These are phyloP conservation scores for Scleromitrula shiraiana DNA, from an alignment of 2,329 filamentous ascomycete genomes.

Conservation along the genomic window DNA sequence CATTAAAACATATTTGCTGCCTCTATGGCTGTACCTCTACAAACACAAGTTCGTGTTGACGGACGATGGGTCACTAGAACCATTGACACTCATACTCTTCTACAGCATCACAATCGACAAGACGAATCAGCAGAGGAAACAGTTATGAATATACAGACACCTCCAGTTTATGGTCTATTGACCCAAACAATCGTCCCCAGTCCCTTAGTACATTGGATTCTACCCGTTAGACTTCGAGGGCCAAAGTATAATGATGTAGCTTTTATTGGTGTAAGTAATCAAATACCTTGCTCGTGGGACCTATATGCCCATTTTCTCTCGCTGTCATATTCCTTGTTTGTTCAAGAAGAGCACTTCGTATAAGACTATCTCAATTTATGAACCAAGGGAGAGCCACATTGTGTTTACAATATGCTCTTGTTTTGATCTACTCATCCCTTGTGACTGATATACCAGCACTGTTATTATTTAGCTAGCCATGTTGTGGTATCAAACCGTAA, in stretches of 20 bases:
- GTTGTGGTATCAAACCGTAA: too few relatives aligned
- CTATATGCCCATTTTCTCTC: too few relatives aligned
- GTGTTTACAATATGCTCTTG: too few relatives aligned
- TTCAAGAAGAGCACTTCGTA: too few relatives aligned
- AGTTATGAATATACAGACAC: conserved; percentile 27
- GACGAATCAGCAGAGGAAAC: conserved; percentile 29
- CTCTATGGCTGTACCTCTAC: conserved; percentile 22
- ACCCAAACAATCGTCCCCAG: conserved; percentile 72
- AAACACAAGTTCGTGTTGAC: conserved; percentile 27
- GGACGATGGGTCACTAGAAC: conserved; percentile 30
- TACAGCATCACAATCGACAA: conserved; percentile 30
- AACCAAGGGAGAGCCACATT: too few relatives aligned
- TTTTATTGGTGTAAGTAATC: conserved; percentile 65
- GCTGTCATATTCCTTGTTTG: neutral
- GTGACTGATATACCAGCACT: too few relatives aligned
- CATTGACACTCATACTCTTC: conserved; percentile 35
- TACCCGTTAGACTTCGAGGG: conserved; percentile 71
- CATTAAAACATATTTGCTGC: neutral
- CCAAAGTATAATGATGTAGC: conserved; percentile 70
- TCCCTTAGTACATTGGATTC: conserved; percentile 65
- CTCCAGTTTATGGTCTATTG: conserved; percentile 61
- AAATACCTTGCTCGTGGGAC: too few relatives aligned
- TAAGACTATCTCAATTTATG: too few relatives aligned
- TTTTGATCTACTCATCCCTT: too few relatives aligned
- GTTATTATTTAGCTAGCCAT: too few relatives aligned